A percentile compares a stretch with the other conserved stretches of the same genome.
Evolutionary conservation across 177 flowering plant genomes (phyloP).

Genomic region (Vitis hybrid): DNA sequence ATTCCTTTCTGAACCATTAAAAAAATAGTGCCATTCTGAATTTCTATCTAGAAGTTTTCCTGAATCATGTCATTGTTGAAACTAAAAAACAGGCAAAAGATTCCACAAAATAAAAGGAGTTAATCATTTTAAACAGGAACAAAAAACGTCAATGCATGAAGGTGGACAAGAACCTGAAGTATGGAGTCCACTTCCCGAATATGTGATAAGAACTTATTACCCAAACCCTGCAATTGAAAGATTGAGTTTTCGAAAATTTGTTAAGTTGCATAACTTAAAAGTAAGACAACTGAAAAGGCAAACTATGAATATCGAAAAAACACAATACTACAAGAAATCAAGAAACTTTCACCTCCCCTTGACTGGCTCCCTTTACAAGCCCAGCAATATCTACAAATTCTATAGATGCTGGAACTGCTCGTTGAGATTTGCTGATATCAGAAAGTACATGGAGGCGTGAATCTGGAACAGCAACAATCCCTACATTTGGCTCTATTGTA

Average conservation of each 20-base stretch:
- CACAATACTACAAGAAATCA: not conserved
- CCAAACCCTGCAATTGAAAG: constrained; percentile 64
- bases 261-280: not conserved
- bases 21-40: too few species aligned
- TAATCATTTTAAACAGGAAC: not conserved
- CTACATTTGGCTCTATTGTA: constrained; percentile 98
- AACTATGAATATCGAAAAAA: not conserved
- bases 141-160: not conserved
- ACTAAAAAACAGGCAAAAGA: too few species aligned
- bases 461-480: constrained; percentile 96
- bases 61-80: too few species aligned
- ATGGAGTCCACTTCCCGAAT: constrained; percentile 98
- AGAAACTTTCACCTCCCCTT: constrained; percentile 75
- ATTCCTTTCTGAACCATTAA: too few species aligned
- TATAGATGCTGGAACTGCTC: constrained; percentile 81
- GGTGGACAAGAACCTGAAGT: constrained; percentile 68
- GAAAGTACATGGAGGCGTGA: constrained; percentile 81
- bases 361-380: constrained; percentile 98
- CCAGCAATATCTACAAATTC: constrained; percentile 99
- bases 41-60: too few species aligned
- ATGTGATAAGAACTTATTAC: constrained; percentile 94
- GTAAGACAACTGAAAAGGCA: not conserved
- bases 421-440: constrained; percentile 83
- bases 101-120: not conserved
- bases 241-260: not conserved